Evolutionary conservation across 768 basidiomycete species (phyloP).

Genomic region (Leucosporidium scottii): DNA sequence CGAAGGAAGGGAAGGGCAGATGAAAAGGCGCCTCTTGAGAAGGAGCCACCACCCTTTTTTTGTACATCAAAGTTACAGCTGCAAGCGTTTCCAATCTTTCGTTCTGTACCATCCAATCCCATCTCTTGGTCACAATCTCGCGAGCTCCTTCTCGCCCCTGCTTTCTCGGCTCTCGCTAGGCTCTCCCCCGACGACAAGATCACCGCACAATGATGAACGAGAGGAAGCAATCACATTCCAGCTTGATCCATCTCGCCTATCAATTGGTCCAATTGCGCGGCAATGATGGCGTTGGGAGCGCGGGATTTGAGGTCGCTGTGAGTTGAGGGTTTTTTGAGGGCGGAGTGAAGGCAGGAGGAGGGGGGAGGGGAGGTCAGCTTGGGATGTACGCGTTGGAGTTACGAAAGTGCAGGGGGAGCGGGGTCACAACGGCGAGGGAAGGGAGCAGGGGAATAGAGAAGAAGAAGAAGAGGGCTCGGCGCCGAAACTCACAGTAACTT

Average conservation of each 20-base stretch:
- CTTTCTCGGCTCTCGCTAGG: too few relatives aligned
- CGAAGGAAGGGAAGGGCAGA: background rate
- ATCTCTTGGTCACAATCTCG: too few relatives aligned
- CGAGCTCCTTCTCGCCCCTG: too few relatives aligned
- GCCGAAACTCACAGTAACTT: slow-evolving; percentile 65
- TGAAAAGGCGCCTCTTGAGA: background rate
- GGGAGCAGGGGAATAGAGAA: too few relatives aligned
- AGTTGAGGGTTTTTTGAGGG: background rate
- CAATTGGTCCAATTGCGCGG: slow-evolving; percentile 25
- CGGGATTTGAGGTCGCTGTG: slow-evolving; percentile 29
- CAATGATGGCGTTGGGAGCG: slow-evolving; percentile 30
- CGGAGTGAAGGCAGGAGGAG: too few relatives aligned
- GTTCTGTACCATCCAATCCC: too few relatives aligned
- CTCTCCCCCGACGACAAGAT: too few relatives aligned
- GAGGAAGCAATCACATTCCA: slow-evolving; percentile 8
- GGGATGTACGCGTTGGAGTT: background rate
- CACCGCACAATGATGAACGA: too few relatives aligned
- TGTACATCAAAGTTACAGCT: too few relatives aligned
- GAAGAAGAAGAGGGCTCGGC: background rate
- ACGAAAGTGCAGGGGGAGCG: too few relatives aligned
- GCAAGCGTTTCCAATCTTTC: too few relatives aligned
- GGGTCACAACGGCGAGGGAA: too few relatives aligned
- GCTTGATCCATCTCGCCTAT: slow-evolving; percentile 20
- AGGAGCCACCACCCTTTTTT: background rate
- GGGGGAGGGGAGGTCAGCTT: background rate